Evolutionary conservation across 179 eudicot species (phyloP), one percentile per base, ranked within the genome.

Genomic region (Carnegiea gigantea): DNA sequence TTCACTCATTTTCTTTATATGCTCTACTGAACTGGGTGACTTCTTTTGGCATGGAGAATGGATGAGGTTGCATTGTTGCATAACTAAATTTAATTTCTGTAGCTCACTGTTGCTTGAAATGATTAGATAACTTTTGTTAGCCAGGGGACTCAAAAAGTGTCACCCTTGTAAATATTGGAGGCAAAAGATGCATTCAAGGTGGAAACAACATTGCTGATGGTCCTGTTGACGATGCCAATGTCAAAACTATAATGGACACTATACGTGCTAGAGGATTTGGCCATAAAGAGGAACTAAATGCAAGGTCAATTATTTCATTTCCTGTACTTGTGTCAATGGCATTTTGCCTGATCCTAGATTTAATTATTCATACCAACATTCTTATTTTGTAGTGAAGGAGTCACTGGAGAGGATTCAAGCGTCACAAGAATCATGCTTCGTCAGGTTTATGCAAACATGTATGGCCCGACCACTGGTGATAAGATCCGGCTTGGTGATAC

Each of bases 401-500:
- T 89, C 68, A 81, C 89, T 54, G 91, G 84, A 86, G 93, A 89
- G 88, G 91, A 89, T 85, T 86, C 89, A 79, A 70, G 75, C 54
- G 84, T 88, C 80, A 82, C 89, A 20, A 88, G 59, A 80, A 75
- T 83, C 68, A 88, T 94, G 85, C 82, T 95, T 86, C 93, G 83
- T 77, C 92, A 94, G 89, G 88, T 88, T 75, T 95, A 95, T 90
- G 95, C 92, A 84, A 90, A 91, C 86, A 92, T 92, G 95, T 94
- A 90, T 81, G 98, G 99, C 46, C 99, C 98, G 60, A 94, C 98
- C 13, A 86, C 89, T 79, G 99, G 99, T 71, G 99, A 95, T 89
- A 94, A 88, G 87, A 83, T 95, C 83, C 91, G 99, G 76, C 97
- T 95, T 70, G 99, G 99, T 79, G 99, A 95, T 83, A 94, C 97